Conservation (phyloP, 1,284 basidiomycete genomes). For the Cryptococcus floricola region DNA sequence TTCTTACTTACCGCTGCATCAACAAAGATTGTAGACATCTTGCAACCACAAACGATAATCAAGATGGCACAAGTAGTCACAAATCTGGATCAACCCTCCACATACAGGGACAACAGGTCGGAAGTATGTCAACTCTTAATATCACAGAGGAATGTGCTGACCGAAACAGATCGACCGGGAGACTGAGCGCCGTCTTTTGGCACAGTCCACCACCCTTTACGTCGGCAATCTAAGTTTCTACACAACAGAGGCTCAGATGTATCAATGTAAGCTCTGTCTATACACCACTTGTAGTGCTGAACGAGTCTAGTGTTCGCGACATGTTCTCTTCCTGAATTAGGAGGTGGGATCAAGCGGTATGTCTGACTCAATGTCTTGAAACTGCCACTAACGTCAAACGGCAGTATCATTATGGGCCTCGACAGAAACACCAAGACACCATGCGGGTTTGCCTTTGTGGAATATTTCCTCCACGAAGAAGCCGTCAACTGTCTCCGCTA, state of each 20-base stretch:
- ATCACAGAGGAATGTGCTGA: not conserved
- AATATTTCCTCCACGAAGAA: constrained; percentile 94
- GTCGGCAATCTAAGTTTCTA: constrained; percentile 96
- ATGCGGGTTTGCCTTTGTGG: constrained; percentile 98
- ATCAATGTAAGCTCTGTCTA: constrained; percentile 58
- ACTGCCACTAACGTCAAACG: not conserved
- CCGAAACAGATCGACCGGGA: constrained; percentile 43
- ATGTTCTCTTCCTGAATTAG: constrained; percentile 82
- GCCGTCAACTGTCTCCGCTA: constrained; percentile 90
- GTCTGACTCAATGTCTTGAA: not conserved
- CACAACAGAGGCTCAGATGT: constrained; percentile 99
- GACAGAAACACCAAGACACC: constrained; percentile 92
- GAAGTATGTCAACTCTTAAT: constrained; percentile 51
- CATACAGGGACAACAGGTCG: constrained; percentile 86
- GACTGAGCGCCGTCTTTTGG: constrained; percentile 53
- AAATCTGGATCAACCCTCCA: constrained; percentile 84
- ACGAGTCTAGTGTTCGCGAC: constrained; percentile 71
- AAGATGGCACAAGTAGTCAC: constrained; percentile 82
- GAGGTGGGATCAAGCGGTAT: constrained; percentile 86
- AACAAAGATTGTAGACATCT: not conserved
- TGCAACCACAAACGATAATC: not conserved
- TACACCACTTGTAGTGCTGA: not conserved
- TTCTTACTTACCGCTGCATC: not conserved
- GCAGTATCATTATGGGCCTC: constrained; percentile 91
- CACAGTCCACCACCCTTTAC: constrained; percentile 58